Evolutionary conservation across 1,139 yeast genomes (phyloP), one percentile per base, ranked within the genome.

Genomic region (Hemisphaericaspora xylofermentans): DNA sequence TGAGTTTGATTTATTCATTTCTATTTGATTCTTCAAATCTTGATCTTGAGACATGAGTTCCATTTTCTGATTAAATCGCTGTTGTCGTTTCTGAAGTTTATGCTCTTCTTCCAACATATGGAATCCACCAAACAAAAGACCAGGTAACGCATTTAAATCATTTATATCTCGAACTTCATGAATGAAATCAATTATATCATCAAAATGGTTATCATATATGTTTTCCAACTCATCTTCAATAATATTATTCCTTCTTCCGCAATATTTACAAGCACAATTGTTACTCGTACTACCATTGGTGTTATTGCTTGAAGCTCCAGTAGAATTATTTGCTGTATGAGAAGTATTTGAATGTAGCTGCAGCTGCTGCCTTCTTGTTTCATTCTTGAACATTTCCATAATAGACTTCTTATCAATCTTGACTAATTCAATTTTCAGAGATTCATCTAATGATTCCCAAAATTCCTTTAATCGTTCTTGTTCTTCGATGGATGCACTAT

Each of bases 141-240:
- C 67, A 1, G 75, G 75, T 33, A 70, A 57, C 6, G 71, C 71
- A 46, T 68, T 61, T 40, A 70, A 52, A 45, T 68, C 74, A 47
- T 68, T 67, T 34, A 70, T 65, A 54, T 68, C 73, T 48, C 68
- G 59, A 4, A 69, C 60, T 40, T 66, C 68, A 42, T 64, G 68
- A 29, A 70, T 68, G 46, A 66, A 70, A 40, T 66, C 68, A 41
- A 65, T 58, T 16, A 71, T 67, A 42, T 68, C 74, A 43, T 68
- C 72, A 52, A 87, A 88, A 35, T 89, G 78, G 41, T 80, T 78
- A 52, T 85, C 75, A 43, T 68, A 71, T 15, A 67, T 61, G 44
- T 54, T 63, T 46, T 68, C 91, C 55, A 91, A 74, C 56, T 88
- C 96, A 49, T 82, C 83, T 54, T 87, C 94, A 50, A 88, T 78